These are phyloP conservation scores for Pseudogymnoascus sp. DNA, from an alignment of 2,329 filamentous ascomycete genomes.

Conservation along the genomic window DNA sequence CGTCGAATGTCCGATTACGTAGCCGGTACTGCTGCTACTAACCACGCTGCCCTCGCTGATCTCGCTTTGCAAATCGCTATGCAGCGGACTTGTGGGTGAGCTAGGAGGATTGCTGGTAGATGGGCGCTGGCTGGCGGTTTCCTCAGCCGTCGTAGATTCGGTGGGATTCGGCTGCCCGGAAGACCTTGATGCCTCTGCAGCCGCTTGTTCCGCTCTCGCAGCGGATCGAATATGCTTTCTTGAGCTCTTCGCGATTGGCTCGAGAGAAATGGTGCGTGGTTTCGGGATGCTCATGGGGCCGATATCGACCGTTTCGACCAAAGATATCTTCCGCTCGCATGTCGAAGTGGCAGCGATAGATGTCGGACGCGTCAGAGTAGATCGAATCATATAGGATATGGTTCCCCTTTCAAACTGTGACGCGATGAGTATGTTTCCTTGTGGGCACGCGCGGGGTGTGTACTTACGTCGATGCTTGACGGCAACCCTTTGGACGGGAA, in stretches of 20 bases:
- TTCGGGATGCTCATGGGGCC: conserved; percentile 66
- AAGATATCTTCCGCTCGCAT: conserved; percentile 72
- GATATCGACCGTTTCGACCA: conserved; percentile 80
- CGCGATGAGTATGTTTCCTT: neutral
- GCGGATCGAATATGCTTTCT: conserved; percentile 50
- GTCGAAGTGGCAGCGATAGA: conserved; percentile 73
- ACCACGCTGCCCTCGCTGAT: conserved; percentile 59
- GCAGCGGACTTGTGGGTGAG: conserved; percentile 39
- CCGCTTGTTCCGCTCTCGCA: conserved; percentile 12
- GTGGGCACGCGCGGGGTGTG: neutral
- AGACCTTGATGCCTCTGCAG: conserved; percentile 15
- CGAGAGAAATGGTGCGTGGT: conserved; percentile 75
- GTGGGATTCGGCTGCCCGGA: neutral
- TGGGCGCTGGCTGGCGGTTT: conserved; percentile 28
- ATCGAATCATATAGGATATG: conserved; percentile 83
- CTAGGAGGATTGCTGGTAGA: conserved; percentile 33
- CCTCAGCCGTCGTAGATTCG: conserved; percentile 25
- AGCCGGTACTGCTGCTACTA: conserved; percentile 30
- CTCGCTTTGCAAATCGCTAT: conserved; percentile 57
- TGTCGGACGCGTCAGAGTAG: conserved; percentile 82
- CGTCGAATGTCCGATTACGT: conserved; percentile 35
- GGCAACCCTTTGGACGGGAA: conserved; percentile 64
- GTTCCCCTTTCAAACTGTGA: conserved; percentile 86
- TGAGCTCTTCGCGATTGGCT: conserved; percentile 69
- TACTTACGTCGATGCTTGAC: conserved; percentile 88